Base-by-base conservation (phyloP, 306 rosid species). In the Dalbergia oliveri region DNA sequence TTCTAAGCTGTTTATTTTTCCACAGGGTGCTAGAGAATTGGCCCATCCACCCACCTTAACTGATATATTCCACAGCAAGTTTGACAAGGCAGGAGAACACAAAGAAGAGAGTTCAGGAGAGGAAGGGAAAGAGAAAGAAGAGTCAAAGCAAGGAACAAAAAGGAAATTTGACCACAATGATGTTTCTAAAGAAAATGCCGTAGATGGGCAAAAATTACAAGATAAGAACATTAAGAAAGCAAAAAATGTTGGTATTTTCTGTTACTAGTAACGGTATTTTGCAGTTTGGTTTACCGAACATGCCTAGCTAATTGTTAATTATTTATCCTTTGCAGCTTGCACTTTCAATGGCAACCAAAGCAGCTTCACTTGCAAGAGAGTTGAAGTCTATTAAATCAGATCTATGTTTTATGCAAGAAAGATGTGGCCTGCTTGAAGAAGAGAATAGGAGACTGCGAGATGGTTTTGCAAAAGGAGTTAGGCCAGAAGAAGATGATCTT, bases 401-500 rank as follows among this genome's bases (percentile, higher is more conserved):
- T 75, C 41, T 93, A 49, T 84, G 93, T 72, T 96, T 91, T 61
- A 78, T 89, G 92, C 98, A 93, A 87, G 99, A 93, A 45, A 83
- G 93, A 45, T 91, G 97, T 66, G 73, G 60, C 63, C 53, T 91
- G 77, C 89, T 93, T 66, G 99, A 96, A 84, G 97, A 90, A 88
- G 99, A 93, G 91, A 96, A 96, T 15, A 75, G 92, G 74, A 84
- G 97, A 72, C 87, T 93, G 5, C 84, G 98, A 13, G 97, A 91
- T 33, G 98, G 97, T 34, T 81, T 91, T 35, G 79, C 77, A 6
- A 86, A 88, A 78, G 98, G 97, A 58, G 80, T 83, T 62, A 88
- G 97, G 85, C 97, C 94, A 0, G 98, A 96, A 65, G 98, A 96
- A 90, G 98, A 93, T 86, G 98, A 96, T 85, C 81, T 93, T 87